Percentiles rank a stretch among this genome's conserved stretches.
These are phyloP conservation scores for Phlebiopsis flavidoalba DNA, from an alignment of 768 basidiomycete genomes.

Conservation along the genomic window DNA sequence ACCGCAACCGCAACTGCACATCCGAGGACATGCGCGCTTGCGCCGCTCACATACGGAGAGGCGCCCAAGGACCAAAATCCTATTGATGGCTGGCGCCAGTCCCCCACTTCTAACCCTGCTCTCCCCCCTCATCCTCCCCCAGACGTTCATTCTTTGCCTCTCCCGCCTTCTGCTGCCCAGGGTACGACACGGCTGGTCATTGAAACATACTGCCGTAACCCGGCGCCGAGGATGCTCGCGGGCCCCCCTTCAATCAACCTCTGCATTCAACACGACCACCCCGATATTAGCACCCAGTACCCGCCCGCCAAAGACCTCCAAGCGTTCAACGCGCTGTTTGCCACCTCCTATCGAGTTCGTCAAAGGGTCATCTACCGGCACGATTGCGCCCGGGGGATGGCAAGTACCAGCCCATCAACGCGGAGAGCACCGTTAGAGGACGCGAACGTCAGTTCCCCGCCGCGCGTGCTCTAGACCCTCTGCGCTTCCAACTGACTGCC, in stretches of 20 bases:
- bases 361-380: conserved; percentile 78
- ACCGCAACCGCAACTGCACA: background rate
- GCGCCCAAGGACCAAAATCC: background rate
- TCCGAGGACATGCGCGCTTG: no score
- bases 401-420: conserved; percentile 81
- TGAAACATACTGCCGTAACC: background rate
- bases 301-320: conserved; percentile 68
- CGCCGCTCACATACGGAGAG: background rate
- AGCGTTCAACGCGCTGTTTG: conserved; percentile 70
- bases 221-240: conserved; percentile 52
- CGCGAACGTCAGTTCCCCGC: conserved; percentile 1
- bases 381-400: conserved; percentile 63
- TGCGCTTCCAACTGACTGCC: background rate
- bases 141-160: background rate
- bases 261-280: conserved; percentile 50
- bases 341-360: conserved; percentile 80
- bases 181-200: background rate
- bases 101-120: background rate
- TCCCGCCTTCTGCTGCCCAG: background rate
- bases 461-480: background rate
- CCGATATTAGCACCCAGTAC: conserved; percentile 47
- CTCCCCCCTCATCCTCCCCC: background rate
- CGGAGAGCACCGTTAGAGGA: conserved; percentile 6
- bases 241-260: conserved; percentile 34
- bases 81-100: background rate